Evolutionary conservation across 2,329 filamentous ascomycete species (phyloP), one percentile per base, ranked within the genome.

Genomic region (Monosporascus ibericus): DNA sequence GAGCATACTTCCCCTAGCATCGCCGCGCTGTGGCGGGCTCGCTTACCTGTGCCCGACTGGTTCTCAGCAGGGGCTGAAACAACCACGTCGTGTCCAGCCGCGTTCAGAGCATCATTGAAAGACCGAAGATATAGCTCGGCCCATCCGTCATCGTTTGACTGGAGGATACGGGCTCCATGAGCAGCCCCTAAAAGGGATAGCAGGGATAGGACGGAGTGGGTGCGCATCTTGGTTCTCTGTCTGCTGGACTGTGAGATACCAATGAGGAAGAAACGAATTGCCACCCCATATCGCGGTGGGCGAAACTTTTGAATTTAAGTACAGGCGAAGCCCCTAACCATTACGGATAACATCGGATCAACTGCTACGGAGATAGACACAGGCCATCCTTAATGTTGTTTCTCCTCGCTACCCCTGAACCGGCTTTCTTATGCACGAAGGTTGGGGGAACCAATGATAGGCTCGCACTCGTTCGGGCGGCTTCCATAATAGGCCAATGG

Each of bases 141-240:
- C 86, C 86, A 89, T 36, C 86, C 86, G 63, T 89, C 86, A 58
- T 89, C 86, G 67, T 89, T 89, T 58, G 79, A 78, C 52, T 85
- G 81, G 50, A 89, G 64, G 61, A 86, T 80, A 58, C 82, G 81
- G 46, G 77, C 63, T 50, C 60, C 63, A 18, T 66, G 58, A 5
- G 52, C 58, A 36, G 42, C 42, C 5, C 52, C 59, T 11, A 56
- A 25, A 25, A 57, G 49, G 40, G 58, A 49, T 46, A 60, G 20
- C 20, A 48, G 51, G 30, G 55, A 42, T 3, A 60, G 36, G 15
- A 62, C 17, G 44, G 42, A 40, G 47, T 57, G 52, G 36, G 48
- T 39, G 20, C 58, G 60, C 60, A 62, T 62, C 52, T 47, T 57
- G 52, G 1, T 30, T 46, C 11, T 27, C 14, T 30, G 24, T 30